Base-by-base conservation (phyloP, 2,329 filamentous ascomycete species). In the Phialemoniopsis sp. region DNA sequence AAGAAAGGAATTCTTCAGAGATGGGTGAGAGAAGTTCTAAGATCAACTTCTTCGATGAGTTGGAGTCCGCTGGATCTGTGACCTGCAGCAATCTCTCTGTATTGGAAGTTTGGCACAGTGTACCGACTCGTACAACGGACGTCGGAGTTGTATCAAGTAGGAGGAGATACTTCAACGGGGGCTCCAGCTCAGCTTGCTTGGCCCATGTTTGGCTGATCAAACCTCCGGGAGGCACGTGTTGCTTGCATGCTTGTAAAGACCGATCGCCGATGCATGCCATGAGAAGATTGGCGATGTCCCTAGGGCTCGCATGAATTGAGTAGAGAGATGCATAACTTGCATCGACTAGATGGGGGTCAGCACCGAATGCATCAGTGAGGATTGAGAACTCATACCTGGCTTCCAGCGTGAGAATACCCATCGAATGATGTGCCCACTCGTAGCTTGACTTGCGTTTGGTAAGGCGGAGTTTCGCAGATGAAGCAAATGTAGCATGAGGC, bases 391-490 rank as follows among this genome's bases (percentile, higher is more conserved):
- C 21, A 26, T 68, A 91, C 87, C 82, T 47, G 89, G 85, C 48
- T 81, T 82, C 89, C 91, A 98, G 52, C 77, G 83, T 28, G 81
- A 76, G 50, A 89, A 82, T 2, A 93, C 60, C 93, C 93, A 98
- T 50, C 81, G 75, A 40, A 93, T 77, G 29, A 93, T 74, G 51
- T 86, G 79, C 46, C 80, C 85, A 29, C 80, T 82, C 4, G 82
- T 85, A 30, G 72, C 70, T 48, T 82, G 77, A 47, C 78, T 86
- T 29, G 78, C 77, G 42, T 78, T 82, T 2, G 87, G 85, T 33
- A 85, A 79, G 51, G 83, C 76, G 19, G 76, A 72, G 48, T 85
- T 81, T 38, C 80, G 78, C 31, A 80, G 66, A 40, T 81, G 74
- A 29, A 93, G 68, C 32, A 94, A 60, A 39, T 77, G 76, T 13